Percentiles rank a stretch among this genome's conserved stretches.
phyloP scores from a whole-genome alignment of 2,329 filamentous ascomycete species.

The Exophiala dermatitidis region DNA sequence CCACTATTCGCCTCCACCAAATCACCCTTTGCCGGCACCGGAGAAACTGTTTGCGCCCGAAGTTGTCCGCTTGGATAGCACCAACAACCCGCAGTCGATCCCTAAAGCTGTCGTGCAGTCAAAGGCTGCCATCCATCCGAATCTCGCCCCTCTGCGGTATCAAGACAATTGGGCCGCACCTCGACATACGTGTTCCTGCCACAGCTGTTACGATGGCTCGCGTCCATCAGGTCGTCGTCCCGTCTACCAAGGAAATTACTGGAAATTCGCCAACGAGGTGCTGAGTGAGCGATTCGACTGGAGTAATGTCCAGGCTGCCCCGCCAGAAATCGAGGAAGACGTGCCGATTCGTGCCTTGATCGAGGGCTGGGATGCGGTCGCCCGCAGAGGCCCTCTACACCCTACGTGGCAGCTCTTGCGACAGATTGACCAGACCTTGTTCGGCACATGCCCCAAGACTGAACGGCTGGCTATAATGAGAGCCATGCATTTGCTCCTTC shows the following conservation, averaged over 20 bases:
- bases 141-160: slow-evolving; percentile 8
- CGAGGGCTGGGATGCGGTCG: slow-evolving; percentile 25
- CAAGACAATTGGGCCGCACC: slow-evolving; percentile 13
- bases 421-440: slow-evolving; percentile 24
- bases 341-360: slow-evolving; percentile 22
- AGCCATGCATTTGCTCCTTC: slow-evolving; percentile 23
- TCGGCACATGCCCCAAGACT: slow-evolving; percentile 13
- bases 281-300: slow-evolving; percentile 20
- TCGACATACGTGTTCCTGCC: slow-evolving; percentile 10
- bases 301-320: slow-evolving; percentile 10
- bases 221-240: slow-evolving; percentile 7
- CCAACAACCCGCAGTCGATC: slow-evolving; percentile 3
- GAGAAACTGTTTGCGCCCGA: slow-evolving; percentile 14
- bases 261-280: slow-evolving; percentile 24
- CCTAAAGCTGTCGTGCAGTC: slow-evolving; percentile 11
- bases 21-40: slow-evolving; percentile 1
- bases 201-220: neutral
- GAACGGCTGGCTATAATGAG: slow-evolving; percentile 24
- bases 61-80: slow-evolving; percentile 11
- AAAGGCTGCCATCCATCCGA: slow-evolving; percentile 4
- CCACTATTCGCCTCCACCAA: slow-evolving; percentile 13
- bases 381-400: slow-evolving; percentile 19
- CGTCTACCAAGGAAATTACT: slow-evolving; percentile 21
- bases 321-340: slow-evolving; percentile 17
- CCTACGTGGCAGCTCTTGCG: slow-evolving; percentile 23